A percentile compares a stretch with the other conserved stretches of the same genome.
These are phyloP conservation scores for Hanseniaspora sp. DNA, from an alignment of 1,139 yeast species.

Conservation along the genomic window DNA sequence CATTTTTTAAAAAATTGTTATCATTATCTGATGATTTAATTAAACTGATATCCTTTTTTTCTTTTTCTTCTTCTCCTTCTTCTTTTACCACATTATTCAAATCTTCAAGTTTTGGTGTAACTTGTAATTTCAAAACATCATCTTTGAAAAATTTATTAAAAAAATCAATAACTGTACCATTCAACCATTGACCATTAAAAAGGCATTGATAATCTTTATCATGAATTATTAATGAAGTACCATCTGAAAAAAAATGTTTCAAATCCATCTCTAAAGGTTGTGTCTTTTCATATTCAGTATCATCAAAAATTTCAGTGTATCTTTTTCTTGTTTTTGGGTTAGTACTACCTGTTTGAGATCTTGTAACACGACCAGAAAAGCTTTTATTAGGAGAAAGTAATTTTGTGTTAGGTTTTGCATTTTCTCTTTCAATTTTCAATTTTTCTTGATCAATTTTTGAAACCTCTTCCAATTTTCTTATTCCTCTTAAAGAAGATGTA, in stretches of 20 bases:
- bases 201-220: slow-evolving; percentile 57
- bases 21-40: no score
- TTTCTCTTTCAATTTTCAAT: not conserved
- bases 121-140: not conserved
- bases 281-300: not conserved
- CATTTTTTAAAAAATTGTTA: not conserved
- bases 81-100: not conserved
- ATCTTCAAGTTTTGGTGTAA: slow-evolving; percentile 1
- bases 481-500: not conserved
- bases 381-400: not conserved
- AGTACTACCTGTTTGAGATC: slow-evolving; percentile 3
- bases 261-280: slow-evolving; percentile 2
- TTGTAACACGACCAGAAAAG: not conserved
- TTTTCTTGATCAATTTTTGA: not conserved
- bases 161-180: slow-evolving; percentile 63
- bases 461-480: not conserved
- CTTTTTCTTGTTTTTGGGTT: not conserved
- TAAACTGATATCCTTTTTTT: slow-evolving; percentile 17
- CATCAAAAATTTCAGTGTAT: slow-evolving; percentile 5
- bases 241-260: slow-evolving; percentile 13
- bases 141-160: slow-evolving; percentile 48
- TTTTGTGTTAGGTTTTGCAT: not conserved
- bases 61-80: not conserved
- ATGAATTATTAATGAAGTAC: slow-evolving; percentile 7
- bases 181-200: slow-evolving; percentile 63